These are phyloP conservation scores for Penicillium janthinellum DNA, from an alignment of 2,329 filamentous ascomycete genomes.

Conservation along the genomic window DNA sequence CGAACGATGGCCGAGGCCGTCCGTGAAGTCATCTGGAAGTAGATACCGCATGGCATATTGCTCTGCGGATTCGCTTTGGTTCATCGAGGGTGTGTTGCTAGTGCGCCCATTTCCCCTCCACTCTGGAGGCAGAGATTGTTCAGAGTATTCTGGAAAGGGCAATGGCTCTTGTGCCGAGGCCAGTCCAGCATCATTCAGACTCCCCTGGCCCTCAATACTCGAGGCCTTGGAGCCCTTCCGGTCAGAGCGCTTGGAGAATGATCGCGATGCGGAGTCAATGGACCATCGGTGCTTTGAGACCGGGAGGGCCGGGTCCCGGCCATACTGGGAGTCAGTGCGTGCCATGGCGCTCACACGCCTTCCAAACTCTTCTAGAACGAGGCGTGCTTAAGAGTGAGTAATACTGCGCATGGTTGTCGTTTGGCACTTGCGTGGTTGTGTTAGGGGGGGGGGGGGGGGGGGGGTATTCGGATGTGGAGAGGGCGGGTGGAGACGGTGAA, in stretches of 20 bases:
- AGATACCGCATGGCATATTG: slow-evolving; percentile 11
- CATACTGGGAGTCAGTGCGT: slow-evolving; percentile 17
- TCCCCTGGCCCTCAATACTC: slow-evolving; percentile 9
- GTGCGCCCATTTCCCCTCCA: slow-evolving; percentile 14
- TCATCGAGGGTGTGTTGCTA: slow-evolving; percentile 12
- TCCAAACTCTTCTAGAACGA: slow-evolving; percentile 12
- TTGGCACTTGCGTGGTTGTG: background rate
- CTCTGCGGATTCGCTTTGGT: slow-evolving; percentile 17
- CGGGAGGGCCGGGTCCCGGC: slow-evolving; percentile 19
- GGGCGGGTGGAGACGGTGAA: background rate
- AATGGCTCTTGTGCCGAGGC: slow-evolving; percentile 16
- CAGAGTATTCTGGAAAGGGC: slow-evolving; percentile 21
- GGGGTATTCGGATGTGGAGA: background rate
- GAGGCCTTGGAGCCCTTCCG: slow-evolving; percentile 8
- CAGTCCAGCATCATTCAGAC: slow-evolving; percentile 7
- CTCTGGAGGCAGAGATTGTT: slow-evolving; percentile 11
- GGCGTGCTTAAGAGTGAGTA: slow-evolving; percentile 12
- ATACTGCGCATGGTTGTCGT: slow-evolving; percentile 21
- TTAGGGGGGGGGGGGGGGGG: too few species aligned
- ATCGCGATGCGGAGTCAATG: slow-evolving; percentile 19
- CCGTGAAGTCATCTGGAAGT: slow-evolving; percentile 16
- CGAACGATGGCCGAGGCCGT: slow-evolving; percentile 22
- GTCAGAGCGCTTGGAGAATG: slow-evolving; percentile 8
- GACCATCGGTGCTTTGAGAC: slow-evolving; percentile 15
- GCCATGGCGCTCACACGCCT: slow-evolving; percentile 18